phyloP scores from a whole-genome alignment of 2,329 filamentous ascomycete species.

The Cytospora schulzeri region DNA sequence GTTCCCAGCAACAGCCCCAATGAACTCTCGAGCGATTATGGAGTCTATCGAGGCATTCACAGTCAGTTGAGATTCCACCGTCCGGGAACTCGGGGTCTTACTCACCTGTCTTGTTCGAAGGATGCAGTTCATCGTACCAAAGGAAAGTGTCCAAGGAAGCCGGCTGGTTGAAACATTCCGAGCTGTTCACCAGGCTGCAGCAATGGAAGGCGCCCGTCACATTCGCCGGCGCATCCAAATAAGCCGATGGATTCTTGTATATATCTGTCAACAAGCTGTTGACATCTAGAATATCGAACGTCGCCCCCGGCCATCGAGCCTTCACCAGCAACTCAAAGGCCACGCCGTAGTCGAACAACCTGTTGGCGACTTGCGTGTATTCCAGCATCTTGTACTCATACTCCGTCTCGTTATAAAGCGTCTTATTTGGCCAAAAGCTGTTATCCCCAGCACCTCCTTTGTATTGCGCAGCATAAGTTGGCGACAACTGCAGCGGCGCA shows the following conservation, averaged over 20 bases:
- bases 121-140: conserved; percentile 76
- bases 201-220: conserved; percentile 59
- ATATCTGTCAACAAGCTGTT: conserved; percentile 68
- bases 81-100: conserved; percentile 30
- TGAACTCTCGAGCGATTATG: conserved; percentile 35
- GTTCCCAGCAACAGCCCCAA: conserved; percentile 30
- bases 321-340: conserved; percentile 48
- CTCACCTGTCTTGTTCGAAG: conserved; percentile 63
- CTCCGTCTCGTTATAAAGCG: conserved; percentile 49
- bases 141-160: conserved; percentile 61
- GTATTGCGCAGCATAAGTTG: conserved; percentile 60
- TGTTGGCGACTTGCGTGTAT: conserved; percentile 54
- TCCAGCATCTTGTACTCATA: conserved; percentile 50
- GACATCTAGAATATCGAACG: conserved; percentile 68
- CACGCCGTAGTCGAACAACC: conserved; percentile 51
- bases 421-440: conserved; percentile 51
- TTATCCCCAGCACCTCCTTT: conserved; percentile 45
- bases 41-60: conserved; percentile 28
- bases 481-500: conserved; percentile 67
- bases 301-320: conserved; percentile 57
- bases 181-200: conserved; percentile 44
- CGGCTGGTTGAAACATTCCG: conserved; percentile 42
- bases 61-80: neutral
- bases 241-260: conserved; percentile 59
- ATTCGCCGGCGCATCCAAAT: conserved; percentile 66